Base-by-base conservation (phyloP, 148 eudicot genomes). In the Cornus florida region DNA sequence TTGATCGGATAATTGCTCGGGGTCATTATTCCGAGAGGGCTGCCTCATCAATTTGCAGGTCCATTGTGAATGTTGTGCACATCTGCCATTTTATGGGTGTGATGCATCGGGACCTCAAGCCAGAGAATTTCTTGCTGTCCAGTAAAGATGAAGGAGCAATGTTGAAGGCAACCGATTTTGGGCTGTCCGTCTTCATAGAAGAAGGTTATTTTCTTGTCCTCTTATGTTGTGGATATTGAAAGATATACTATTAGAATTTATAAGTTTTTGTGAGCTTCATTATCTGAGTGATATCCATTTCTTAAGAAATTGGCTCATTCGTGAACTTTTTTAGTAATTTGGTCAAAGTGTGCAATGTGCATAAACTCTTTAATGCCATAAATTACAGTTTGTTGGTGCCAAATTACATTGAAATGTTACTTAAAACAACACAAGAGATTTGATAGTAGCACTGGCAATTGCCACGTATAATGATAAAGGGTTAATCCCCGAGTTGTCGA, bases 1-100 rank as follows among this genome's bases (percentile, higher is more conserved):
- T 94, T 77, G 98, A 94, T 80, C 87, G 93, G 85, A 94, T 94
- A 73, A 94, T 90, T 56, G 94, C 92, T n/a, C 85, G 86, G 69
- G 98, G 98, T 14, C 92, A 87, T 77, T 94, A 94, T 74, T 86
- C 94, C 0, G 98, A 92, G 78, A 86, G 82, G 68, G 97, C 90
- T 32, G 98, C 98, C 0, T 88, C 95, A 0, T 48, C 77, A 0
- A 86, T 94, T 65, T 88, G 89, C 75, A 86, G 95, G 86, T 84
- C 87, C 78, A 90, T 94, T 87, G 97, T 92, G 66, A 92, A 84
- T 87, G 95, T 92, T 71, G 97, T 94, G 73, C 91, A 91, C 50
- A 80, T 87, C 81, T 92, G 98, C 68, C 97, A 94, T 75, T 94
- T 94, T 75, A 94, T 94, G 98, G 98, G 98, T 48, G 97, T 94